Base-by-base conservation (phyloP, 345 rosid genomes). In the Orychophragmus violaceus region DNA sequence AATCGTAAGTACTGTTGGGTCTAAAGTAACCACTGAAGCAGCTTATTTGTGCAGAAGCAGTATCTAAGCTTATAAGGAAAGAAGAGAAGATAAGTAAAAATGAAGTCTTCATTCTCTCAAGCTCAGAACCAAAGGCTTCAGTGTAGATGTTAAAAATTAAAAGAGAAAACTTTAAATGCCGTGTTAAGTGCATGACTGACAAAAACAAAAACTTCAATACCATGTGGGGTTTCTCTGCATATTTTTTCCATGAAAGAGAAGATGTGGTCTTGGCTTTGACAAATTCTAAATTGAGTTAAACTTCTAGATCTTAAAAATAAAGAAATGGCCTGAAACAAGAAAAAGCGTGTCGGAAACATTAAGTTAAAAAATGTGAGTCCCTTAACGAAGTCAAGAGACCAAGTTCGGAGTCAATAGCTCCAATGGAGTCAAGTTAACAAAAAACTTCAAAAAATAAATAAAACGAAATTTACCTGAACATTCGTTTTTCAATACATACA, bases 1-100 rank as follows among this genome's bases (percentile, higher is more conserved):
- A 18, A 7, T 66, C 44, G 57, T 56, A 76, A 6, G 71, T 18
- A 36, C 41, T n/a, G 5, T 76, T 65, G 5, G 64, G 35, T 51
- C 35, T 62, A 25, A 51, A 25, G 56, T 5, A 51, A 2, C 56
- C 33, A 51, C n/a, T 51, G 13, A 62, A 8, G 60, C 79, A 62
- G 8, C n/a, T n/a, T n/a, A 12, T 57, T 25, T 66, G 55, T 35
- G 37, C 29, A 39, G 46, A 53, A 60, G 44, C 36, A 42, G 36
- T 4, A 22, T 49, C 13, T 1, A 69, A 22, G 28, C 2, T 18
- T 29, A 10, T 41, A 35, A 60, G 45, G 24, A 9, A 30, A 61
- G 3, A 39, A 5, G 2, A 59, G 32, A 41, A 41, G 45, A 70
- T 8, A 27, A 1, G 62, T 61, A 42, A 59, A 35, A 19, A 41